Base-by-base conservation (phyloP, 139 green algal species). In the Mychonastes homosphaera region DNA sequence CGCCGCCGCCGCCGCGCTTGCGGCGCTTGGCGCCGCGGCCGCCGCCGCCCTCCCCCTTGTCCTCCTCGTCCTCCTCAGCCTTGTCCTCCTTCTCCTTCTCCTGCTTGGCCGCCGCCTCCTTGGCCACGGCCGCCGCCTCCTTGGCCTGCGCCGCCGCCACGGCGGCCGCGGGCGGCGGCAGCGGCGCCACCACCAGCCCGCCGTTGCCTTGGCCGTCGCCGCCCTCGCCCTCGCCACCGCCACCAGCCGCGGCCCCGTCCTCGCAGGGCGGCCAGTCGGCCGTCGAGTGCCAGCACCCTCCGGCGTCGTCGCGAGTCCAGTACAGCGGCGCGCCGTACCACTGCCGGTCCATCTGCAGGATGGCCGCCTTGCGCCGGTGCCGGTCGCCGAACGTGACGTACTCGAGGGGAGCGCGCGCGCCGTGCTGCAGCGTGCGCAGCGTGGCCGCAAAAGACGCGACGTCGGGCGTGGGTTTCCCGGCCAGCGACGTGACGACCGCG, bases 301-400 rank as follows among this genome's bases (percentile, higher is more conserved):
- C 53, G 1, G 72, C 68, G 43, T 89, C 74, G 59, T 92, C 73
- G 19, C 87, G 76, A 1, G 43, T 59, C 81, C 86, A 95, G 21
- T 79, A 65, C 45, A 80, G 12, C 0, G 84, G 79, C 1, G 77
- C 64, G 0, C 81, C 84, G 58, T 92, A 94, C 84, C 83, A 95
- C 56, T 73, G 70, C 26, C 78, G 61, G 65, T 89, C 79, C 8
- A 90, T 28, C 38, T 67, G 69, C 45, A 82, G 56, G 62, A 82
- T 76, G 18, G 67, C 63, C 24, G 66, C 75, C 64, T 79, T 76
- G 44, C 57, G 59, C 19, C 81, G 73, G 66, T 87, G 70, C 2
- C 83, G 69, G 36, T 90, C 85, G 2, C 44, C 58, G 56, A 79
- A 84, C 2, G 69, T 79, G 32, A 73, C 73, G 63, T 80, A 96